Conservation (phyloP, 2,329 filamentous ascomycete genomes). For the Pseudogymnoascus pannorum region DNA sequence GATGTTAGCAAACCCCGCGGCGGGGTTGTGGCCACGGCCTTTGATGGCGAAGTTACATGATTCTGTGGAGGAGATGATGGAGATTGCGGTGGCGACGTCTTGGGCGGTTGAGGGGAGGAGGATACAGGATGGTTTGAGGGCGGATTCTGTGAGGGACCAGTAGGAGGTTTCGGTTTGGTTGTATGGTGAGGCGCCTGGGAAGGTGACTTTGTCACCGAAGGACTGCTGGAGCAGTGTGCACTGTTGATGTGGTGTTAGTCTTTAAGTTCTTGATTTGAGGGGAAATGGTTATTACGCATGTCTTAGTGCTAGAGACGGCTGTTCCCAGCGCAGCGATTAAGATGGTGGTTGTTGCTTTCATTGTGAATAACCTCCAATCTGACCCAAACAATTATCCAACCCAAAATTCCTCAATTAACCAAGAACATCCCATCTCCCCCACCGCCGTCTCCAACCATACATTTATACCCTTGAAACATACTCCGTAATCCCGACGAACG, state of each 20-base stretch:
- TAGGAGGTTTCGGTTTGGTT: background rate
- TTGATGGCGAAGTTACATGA: conserved; percentile 10
- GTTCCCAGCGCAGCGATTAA: background rate
- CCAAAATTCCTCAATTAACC: background rate
- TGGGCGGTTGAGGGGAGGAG: background rate
- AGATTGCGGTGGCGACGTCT: background rate
- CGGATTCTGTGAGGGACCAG: background rate
- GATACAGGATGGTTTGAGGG: conserved; percentile 1
- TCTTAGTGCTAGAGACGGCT: background rate
- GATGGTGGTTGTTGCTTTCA: background rate
- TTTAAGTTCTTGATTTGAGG: background rate
- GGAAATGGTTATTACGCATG: background rate
- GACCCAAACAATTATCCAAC: background rate
- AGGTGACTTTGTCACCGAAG: conserved; percentile 10
- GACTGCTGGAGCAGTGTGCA: background rate
- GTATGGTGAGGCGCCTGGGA: conserved; percentile 10
- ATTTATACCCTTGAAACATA: background rate
- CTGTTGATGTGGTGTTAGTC: background rate
- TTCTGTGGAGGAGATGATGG: background rate
- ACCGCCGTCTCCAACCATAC: background rate
- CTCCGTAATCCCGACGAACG: background rate
- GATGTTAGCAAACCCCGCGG: conserved; percentile 1
- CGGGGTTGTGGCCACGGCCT: conserved; percentile 1
- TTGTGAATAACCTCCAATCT: background rate
- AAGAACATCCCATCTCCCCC: background rate